Percentiles rank a stretch among this genome's conserved stretches.
Evolutionary conservation across 2,329 filamentous ascomycete genomes (phyloP).

Genomic region (Colletotrichum sp.): DNA sequence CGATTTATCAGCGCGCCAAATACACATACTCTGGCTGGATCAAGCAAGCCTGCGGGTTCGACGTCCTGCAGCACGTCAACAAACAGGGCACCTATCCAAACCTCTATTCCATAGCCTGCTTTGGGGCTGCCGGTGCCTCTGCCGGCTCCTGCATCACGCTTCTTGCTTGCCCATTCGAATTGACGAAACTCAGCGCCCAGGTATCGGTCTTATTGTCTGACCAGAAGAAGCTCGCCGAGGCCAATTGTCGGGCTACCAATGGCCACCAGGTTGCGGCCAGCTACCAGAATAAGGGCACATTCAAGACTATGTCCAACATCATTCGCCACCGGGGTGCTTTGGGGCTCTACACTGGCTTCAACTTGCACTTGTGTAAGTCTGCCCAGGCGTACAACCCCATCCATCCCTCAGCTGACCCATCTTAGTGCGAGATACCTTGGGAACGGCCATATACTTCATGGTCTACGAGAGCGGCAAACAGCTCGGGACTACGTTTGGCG

Average conservation of each 20-base stretch:
- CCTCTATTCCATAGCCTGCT: conserved; percentile 75
- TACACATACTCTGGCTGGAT: conserved; percentile 75
- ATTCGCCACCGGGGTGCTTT: conserved; percentile 74
- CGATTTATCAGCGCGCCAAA: conserved; percentile 80
- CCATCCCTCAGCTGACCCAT: neutral
- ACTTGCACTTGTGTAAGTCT: conserved; percentile 75
- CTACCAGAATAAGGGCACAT: conserved; percentile 79
- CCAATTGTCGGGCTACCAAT: conserved; percentile 42
- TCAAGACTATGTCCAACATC: conserved; percentile 78
- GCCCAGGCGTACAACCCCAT: conserved; percentile 14
- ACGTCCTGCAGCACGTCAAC: conserved; percentile 77
- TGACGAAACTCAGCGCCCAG: conserved; percentile 89
- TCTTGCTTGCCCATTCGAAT: conserved; percentile 85
- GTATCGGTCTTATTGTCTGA: conserved; percentile 79
- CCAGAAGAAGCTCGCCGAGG: conserved; percentile 45
- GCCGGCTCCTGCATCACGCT: conserved; percentile 81
- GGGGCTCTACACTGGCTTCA: conserved; percentile 82
- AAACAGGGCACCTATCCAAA: conserved; percentile 74
- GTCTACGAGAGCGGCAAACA: conserved; percentile 90
- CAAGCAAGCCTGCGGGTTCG: conserved; percentile 68
- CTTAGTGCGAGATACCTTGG: conserved; percentile 79
- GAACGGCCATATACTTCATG: conserved; percentile 86
- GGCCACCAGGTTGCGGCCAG: conserved; percentile 68
- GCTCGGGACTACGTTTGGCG: conserved; percentile 74
- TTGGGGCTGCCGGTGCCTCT: conserved; percentile 78